These are phyloP conservation scores for Blastomyces silverae DNA, from an alignment of 2,329 filamentous ascomycete species.

Conservation along the genomic window DNA sequence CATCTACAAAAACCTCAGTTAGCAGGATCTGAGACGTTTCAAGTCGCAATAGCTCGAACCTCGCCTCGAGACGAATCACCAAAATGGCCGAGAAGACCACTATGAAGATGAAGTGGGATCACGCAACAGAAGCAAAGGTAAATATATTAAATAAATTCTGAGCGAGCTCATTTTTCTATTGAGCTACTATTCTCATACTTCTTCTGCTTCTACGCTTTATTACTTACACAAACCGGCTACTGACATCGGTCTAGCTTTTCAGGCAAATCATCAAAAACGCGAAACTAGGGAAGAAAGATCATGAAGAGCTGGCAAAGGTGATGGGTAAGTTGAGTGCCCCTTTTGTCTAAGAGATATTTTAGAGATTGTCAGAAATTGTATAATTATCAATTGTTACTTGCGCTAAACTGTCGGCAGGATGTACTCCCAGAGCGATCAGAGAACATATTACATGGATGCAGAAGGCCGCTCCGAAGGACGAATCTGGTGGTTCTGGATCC, in stretches of 20 bases:
- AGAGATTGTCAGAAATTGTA: background rate
- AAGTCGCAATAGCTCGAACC: background rate
- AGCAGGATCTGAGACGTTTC: background rate
- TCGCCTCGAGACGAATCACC: background rate
- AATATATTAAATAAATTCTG: slow-evolving; percentile 5
- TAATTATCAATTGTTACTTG: background rate
- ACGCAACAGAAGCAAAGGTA: slow-evolving; percentile 27
- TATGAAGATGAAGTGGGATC: slow-evolving; percentile 26
- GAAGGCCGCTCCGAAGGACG: background rate
- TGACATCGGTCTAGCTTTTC: slow-evolving; percentile 20
- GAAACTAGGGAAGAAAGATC: slow-evolving; percentile 20
- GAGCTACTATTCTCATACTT: background rate
- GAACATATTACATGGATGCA: background rate
- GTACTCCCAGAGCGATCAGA: slow-evolving; percentile 1
- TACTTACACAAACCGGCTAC: background rate
- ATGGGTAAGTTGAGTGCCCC: slow-evolving; percentile 20
- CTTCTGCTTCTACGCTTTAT: background rate
- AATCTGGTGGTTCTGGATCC: background rate
- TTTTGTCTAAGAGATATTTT: no score
- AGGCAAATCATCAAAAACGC: slow-evolving; percentile 20
- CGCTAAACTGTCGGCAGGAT: background rate
- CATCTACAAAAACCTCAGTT: background rate
- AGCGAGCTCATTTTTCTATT: background rate
- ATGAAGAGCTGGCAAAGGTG: slow-evolving; percentile 20
- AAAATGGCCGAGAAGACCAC: slow-evolving; percentile 18